Evolutionary conservation across 1,139 yeast genomes (phyloP), one percentile per base, ranked within the genome.

Genomic region (Scheffersomyces parashehatae): DNA sequence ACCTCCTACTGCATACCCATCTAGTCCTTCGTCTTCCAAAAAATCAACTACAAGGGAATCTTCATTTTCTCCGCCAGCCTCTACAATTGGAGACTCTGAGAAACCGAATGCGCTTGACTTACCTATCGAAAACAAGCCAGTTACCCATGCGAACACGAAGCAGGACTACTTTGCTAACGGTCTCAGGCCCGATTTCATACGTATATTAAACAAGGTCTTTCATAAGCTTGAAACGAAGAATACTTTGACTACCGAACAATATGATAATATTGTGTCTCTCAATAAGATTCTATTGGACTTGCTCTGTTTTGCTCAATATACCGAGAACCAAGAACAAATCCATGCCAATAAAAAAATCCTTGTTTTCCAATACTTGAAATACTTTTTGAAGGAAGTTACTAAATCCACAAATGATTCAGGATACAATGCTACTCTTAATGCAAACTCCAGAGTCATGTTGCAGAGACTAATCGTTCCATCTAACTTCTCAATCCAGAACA

Each of bases 341-440:
- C 53, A 45, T 8, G 48, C 45, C 7, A 47, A 50, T 35, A 54
- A 55, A 38, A 68, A 67, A 49, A 53, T 73, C 1, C 46, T 75
- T 11, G 49, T 68, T 5, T 71, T 71, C 41, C 79, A 72, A 47
- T 72, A 67, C 45, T 54, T 74, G 44, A 71, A 73, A 49, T 72
- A 71, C 41, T 53, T 74, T 8, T 51, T 73, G 38, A 72, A 71
- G 50, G 80, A 75, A 42, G 46, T 75, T 12, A 50, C 59, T 36
- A 68, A 66, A 42, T 44, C 47, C 15, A 59, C 48, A 11, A 50
- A 45, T 13, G 45, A 40, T 13, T 28, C 35, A 30, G n/a, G 13
- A 11, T 11, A 36, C 28, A 20, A 14, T 14, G n/a, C 13, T 5
- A 29, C 35, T n/a, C 15, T 10, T 7, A 41, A 40, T 7, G 41